Percentiles rank a stretch among this genome's conserved stretches.
Evolutionary conservation across 805 yeast species (phyloP).

Genomic region (Candida nemodendra): DNA sequence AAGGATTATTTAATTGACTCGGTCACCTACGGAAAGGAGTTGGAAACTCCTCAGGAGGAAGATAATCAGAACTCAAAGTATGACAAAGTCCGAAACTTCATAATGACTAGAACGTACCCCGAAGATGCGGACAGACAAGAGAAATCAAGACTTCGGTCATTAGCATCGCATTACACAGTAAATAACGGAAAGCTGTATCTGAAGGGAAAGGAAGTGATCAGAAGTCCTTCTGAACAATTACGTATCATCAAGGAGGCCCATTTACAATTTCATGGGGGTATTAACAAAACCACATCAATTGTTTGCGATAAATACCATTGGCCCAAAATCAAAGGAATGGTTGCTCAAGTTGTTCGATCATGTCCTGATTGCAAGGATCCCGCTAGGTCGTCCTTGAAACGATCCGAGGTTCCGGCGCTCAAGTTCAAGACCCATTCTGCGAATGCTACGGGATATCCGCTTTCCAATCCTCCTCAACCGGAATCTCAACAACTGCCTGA

Average conservation of each 20-base stretch:
- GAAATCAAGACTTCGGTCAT: conserved; percentile 79
- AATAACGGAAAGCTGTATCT: conserved; percentile 71
- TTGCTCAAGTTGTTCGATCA: conserved; percentile 68
- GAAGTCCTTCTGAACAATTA: conserved; percentile 70
- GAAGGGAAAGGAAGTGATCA: conserved; percentile 79
- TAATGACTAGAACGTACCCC: conserved; percentile 86
- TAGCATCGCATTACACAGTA: conserved; percentile 73
- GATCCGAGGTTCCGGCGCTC: conserved; percentile 17
- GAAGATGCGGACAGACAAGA: conserved; percentile 78
- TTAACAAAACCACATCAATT: conserved; percentile 78
- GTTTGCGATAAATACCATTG: conserved; percentile 85
- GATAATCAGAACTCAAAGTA: conserved; percentile 51
- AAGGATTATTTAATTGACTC: conserved; percentile 80
- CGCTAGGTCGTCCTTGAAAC: conserved; percentile 14
- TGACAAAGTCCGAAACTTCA: conserved; percentile 73
- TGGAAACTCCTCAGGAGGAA: conserved; percentile 44
- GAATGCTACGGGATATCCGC: conserved; percentile 1
- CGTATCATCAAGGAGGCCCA: conserved; percentile 75
- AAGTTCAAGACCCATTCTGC: conserved; percentile 6
- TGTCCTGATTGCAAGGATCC: conserved; percentile 70
- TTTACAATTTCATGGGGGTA: conserved; percentile 71
- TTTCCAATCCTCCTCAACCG: conserved; percentile 9
- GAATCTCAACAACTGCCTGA: conserved; percentile 16
- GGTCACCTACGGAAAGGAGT: conserved; percentile 76
- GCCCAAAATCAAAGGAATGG: conserved; percentile 88